Base-by-base conservation (phyloP, 345 rosid genomes). In the Anastatica hierochuntica region DNA sequence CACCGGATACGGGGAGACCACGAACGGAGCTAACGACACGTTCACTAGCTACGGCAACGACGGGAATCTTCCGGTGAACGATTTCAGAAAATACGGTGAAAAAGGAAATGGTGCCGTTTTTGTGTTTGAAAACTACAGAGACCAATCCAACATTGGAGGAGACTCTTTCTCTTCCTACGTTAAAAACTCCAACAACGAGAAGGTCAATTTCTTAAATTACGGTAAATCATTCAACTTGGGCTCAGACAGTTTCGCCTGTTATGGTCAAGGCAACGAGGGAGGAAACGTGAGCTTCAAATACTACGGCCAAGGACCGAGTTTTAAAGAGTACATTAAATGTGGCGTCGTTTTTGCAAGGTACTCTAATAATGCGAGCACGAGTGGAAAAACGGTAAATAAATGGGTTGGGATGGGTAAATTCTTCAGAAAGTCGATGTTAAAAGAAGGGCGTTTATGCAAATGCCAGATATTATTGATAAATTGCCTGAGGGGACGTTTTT, bases 401-500 rank as follows among this genome's bases (percentile, higher is more conserved):
- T 86, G 97, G 97, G 76, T 81, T 5, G 94, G 83, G 62, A 78
- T 77, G 44, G 95, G 95, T 11, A 86, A 86, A 54, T 90, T 90
- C 71, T 90, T 90, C 55, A 48, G 92, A 9, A 92, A 90, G 62
- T 58, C 76, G 0, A 71, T 64, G 76, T 53, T 90, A n/a, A 84
- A 76, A 62, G 61, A 64, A 56, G 96, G 98, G 74, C 70, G 0
- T 47, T 62, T 7, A 80, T 87, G 83, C 82, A 81, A 26, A 77
- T 90, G 95, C 95, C 98, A 1, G 96, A 90, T 69, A 82, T 90
- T 34, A 56, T 15, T 10, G 98, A 90, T 74, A 84, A 77, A 67
- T 84, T 87, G 98, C 98, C 98, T 9, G 48, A 62, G 63, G 84
- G 98, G 78, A 77, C 96, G 33, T 84, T 90, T 82, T 65, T 86